These are phyloP conservation scores for Tetrapyrgos nigripes DNA, from an alignment of 1,284 basidiomycete species.

Conservation along the genomic window DNA sequence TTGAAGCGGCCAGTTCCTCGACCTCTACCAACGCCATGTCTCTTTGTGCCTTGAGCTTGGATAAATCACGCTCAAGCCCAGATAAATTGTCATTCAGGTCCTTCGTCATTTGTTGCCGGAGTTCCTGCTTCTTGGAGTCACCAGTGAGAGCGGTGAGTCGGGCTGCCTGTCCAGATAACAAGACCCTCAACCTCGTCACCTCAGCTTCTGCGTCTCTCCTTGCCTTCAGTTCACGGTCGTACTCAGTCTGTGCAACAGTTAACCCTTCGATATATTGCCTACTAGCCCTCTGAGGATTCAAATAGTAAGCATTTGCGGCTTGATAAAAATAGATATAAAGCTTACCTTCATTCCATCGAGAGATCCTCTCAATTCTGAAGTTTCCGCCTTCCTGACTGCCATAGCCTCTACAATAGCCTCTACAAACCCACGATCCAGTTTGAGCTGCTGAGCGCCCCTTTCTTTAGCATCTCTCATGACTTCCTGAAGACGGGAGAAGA, in stretches of 20 bases:
- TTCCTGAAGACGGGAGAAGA: constrained; percentile 61
- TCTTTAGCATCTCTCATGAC: constrained; percentile 70
- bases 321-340: constrained; percentile 11
- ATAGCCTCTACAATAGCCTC: constrained; percentile 76
- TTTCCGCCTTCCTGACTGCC: constrained; percentile 70
- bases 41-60: constrained; percentile 87
- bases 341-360: constrained; percentile 89
- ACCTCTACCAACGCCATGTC: constrained; percentile 94
- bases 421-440: constrained; percentile 78
- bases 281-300: constrained; percentile 70
- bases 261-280: constrained; percentile 93
- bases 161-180: constrained; percentile 90
- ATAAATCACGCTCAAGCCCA: constrained; percentile 85
- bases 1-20: constrained; percentile 69
- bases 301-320: constrained; percentile 7
- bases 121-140: constrained; percentile 79
- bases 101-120: constrained; percentile 79
- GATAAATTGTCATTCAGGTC: constrained; percentile 82
- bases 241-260: constrained; percentile 91
- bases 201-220: constrained; percentile 92
- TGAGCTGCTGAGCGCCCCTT: constrained; percentile 67
- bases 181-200: constrained; percentile 82
- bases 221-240: constrained; percentile 87
- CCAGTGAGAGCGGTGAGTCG: constrained; percentile 84
- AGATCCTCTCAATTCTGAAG: constrained; percentile 73